Base-by-base conservation (phyloP, 2,329 filamentous ascomycete genomes). In the Dactylellina haptotyla region DNA sequence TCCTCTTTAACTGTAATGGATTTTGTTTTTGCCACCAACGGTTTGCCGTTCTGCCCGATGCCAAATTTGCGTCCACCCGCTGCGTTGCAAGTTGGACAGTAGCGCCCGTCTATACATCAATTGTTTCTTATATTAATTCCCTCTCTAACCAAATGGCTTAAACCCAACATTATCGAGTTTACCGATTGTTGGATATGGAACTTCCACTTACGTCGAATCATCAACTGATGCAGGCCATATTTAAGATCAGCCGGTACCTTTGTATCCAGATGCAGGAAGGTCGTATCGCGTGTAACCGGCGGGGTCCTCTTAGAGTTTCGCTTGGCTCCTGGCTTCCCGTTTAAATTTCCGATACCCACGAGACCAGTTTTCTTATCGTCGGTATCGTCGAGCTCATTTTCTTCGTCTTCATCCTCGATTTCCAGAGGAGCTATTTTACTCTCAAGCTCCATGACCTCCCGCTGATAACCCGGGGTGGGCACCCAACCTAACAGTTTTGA, bases 181-280 rank as follows among this genome's bases (percentile, higher is more conserved):
- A 3, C n/a, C 26, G 12, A n/a, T 28, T 43, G 20, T 3, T 45
- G 16, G 4, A 3, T 20, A 2, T 46, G 16, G 48, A 39, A 57
- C 8, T 30, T 12, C 30, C 46, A 69, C 70, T 75, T 53, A 75
- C 70, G 84, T 41, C 79, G 80, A 39, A 87, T 85, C 67, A 87
- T 83, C 2, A 87, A 80, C 73, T 86, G 84, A 76, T 87, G 86
- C 4, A 87, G 80, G 4, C 82, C 80, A 62, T 85, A 86, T 78
- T 86, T 86, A 14, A 84, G 80, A 61, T 82, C 81, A 37, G 83
- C 82, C 0, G 84, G 84, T 1, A 86, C 80, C 28, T 77, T 78
- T 2, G 81, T 82, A 28, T 86, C 84, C n/a, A 86, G 78, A 58
- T 86, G 84, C 20, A 83, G 82, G 66, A 85, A 83, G 12, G 84